These are phyloP conservation scores for Fraxinus baroniana DNA, from an alignment of 305 asterid genomes.

Conservation along the genomic window DNA sequence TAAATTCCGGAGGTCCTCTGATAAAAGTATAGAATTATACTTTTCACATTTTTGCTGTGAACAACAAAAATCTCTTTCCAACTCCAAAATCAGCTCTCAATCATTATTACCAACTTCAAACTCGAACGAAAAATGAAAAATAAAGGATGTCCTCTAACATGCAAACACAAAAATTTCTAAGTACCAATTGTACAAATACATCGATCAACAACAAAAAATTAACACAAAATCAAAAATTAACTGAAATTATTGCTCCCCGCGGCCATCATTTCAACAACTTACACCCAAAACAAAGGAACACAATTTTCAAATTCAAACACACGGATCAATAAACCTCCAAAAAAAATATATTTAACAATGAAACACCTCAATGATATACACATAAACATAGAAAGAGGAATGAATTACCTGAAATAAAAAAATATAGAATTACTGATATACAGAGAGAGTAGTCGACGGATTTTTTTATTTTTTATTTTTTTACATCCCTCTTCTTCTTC, in stretches of 20 bases:
- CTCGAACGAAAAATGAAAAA: neutral
- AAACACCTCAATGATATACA: neutral
- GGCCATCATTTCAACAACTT: neutral
- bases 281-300: neutral
- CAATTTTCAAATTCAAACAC: neutral
- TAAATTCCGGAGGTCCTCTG: neutral
- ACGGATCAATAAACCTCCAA: slow-evolving; percentile 22
- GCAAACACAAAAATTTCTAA: neutral
- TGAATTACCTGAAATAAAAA: neutral
- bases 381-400: neutral
- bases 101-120: neutral
- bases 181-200: neutral
- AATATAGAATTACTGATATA: neutral
- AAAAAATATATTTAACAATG: neutral
- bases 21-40: neutral
- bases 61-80: neutral
- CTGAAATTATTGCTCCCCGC: neutral
- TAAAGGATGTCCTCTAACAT: neutral
- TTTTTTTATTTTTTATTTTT: neutral
- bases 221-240: neutral
- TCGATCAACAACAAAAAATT: neutral
- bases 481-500: neutral
- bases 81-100: neutral
- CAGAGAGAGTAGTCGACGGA: slow-evolving; percentile 32
- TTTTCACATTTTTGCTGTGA: neutral